phyloP scores from a whole-genome alignment of 2,329 filamentous ascomycete species.

The Fusarium brevicatenulatum region DNA sequence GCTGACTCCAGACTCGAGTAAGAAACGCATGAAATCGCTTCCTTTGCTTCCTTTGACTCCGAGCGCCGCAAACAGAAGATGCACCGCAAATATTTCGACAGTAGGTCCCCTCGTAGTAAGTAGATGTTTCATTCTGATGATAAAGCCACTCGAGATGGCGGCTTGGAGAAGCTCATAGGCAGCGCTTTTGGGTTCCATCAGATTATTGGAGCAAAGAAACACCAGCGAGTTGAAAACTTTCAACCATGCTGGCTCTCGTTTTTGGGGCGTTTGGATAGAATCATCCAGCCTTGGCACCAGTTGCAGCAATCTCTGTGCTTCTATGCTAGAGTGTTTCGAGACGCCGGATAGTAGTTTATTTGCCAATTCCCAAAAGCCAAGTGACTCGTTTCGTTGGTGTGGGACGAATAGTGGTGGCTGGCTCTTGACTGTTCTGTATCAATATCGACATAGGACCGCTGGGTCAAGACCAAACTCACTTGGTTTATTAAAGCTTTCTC shows the following conservation, averaged over 20 bases:
- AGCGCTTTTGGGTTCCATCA: rapidly evolving
- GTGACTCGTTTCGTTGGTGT: rapidly evolving
- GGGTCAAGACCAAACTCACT: rapidly evolving
- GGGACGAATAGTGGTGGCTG: rapidly evolving
- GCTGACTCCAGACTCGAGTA: not conserved
- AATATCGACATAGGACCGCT: rapidly evolving
- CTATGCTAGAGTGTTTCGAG: rapidly evolving
- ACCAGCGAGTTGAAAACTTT: rapidly evolving
- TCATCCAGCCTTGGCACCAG: rapidly evolving
- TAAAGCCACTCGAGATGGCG: not conserved
- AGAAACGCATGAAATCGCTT: rapidly evolving
- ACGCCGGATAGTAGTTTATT: rapidly evolving
- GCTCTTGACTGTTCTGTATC: not conserved
- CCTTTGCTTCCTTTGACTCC: rapidly evolving
- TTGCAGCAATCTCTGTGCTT: rapidly evolving
- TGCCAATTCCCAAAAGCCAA: rapidly evolving
- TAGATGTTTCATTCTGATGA: not conserved
- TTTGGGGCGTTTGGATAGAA: rapidly evolving
- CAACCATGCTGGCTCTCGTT: not conserved
- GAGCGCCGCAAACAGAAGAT: not conserved
- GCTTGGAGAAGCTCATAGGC: rapidly evolving
- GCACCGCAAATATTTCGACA: rapidly evolving
- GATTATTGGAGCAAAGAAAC: not conserved
- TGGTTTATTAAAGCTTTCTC: rapidly evolving
- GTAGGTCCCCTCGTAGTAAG: rapidly evolving